Base-by-base conservation (phyloP, 176 grass and related monocot genomes). In the Melocanna baccifera region DNA sequence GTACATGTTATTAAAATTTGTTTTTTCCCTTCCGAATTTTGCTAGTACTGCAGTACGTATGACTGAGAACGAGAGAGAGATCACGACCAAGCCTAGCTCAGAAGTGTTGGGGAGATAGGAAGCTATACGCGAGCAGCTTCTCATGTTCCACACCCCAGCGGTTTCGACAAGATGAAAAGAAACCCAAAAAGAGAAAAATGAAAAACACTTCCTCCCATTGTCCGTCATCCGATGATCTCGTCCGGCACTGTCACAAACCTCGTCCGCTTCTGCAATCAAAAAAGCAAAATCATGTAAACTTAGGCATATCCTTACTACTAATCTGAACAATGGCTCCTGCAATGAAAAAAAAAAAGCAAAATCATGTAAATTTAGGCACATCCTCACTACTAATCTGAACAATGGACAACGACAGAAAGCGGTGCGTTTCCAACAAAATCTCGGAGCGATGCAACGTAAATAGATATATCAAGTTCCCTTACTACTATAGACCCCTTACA, bases 241-340 rank as follows among this genome's bases (percentile, higher is more conserved):
- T 96, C 93, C 2, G 96, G 96, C 29, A 90, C 14, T 0, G 86
- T 69, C 84, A 91, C 84, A 26, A 99, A 99, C 85, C 97, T 85
- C 22, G 91, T 91, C 46, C 97, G 88, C 53, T 94, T 99, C 97
- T 99, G 91, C 69, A 88, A 51, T 4, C 11, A 30, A 65, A 5
- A 26, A 16, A 16, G 32, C n/a, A 29, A 37, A 67, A 11, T 1
- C 16, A 29, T 22, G 28, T 36, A 16, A 74, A 22, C n/a, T 51
- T 12, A 62, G 5, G 0, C 59, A 14, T 14, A 2, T 12, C 14
- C 26, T 62, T 29, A 6, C 5, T 12, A 2, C 12, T n/a, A n/a
- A n/a, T n/a, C n/a, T n/a, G n/a, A n/a, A n/a, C n/a, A n/a, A n/a
- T n/a, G n/a, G 88, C 61, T 94, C 96, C 97, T 99, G 91, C 69